Evolutionary conservation across 805 yeast species (phyloP), one percentile per base, ranked within the genome.

Genomic region (Pichia paraexigua): DNA sequence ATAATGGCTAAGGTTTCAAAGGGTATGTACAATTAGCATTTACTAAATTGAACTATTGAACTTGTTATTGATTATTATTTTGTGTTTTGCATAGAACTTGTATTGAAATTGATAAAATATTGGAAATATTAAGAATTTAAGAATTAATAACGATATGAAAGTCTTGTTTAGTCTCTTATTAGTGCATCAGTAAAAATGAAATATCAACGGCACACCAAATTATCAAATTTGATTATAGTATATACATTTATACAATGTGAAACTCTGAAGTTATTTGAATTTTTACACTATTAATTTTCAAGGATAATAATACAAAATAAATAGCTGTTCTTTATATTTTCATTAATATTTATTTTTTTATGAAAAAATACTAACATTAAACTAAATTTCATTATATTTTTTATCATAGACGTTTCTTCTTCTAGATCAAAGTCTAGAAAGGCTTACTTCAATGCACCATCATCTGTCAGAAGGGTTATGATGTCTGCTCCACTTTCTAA

Each of bases 391-490:
- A 51, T 43, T 41, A 2, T 3, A 28, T 22, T 30, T 44, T 47
- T 20, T 54, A 21, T 35, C 46, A 45, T 50, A 87, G 97, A 94
- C 96, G 98, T 94, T 77, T 90, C 99, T 71, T 85, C 95, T 75
- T 91, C 97, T 74, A 94, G 99, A 83, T 87, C 95, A 77, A 94
- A 94, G 86, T 82, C 97, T 76, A 91, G 99, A 87, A 94, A 94
- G 88, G 98, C 98, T 77, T 87, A 94, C 86, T 94, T 94, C 92
- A 80, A 80, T 70, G 95, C 99, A 67, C 95, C 98, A 71, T 92
- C 99, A 63, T 85, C 92, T 65, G 88, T 79, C 71, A 88, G 97
- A 80, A 88, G 98, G 80, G 79, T 76, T 65, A 79, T 94, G 75
- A 80, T 94, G 85, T 87, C 97, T 70, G 98, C 99, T 74, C 97